Base-by-base conservation (phyloP, 257 asterid genomes). In the Fraxinus anomala region DNA sequence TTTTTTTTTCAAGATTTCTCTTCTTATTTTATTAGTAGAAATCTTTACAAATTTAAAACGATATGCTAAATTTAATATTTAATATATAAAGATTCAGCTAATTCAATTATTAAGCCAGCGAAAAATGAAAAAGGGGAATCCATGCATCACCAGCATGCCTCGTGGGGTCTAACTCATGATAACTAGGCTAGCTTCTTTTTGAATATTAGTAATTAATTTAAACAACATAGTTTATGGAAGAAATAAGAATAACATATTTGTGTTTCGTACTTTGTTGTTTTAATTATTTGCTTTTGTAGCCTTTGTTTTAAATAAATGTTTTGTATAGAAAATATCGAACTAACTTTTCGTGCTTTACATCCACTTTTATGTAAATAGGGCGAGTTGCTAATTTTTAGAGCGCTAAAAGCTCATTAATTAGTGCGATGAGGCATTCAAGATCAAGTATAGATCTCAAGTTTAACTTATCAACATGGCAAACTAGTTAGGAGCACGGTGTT, bases 101-200 rank as follows among this genome's bases (percentile, higher is more conserved):
- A 19, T 36, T 67, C 73, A 76, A 76, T 67, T 26, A 76, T 76
- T 17, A 66, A 65, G 44, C 47, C 66, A 66, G 40, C 72, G 30
- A 26, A 23, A 0, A 49, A 21, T 56, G 72, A 37, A 39, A 39
- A 42, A 59, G 63, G 44, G 47, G n/a, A 70, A 54, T 26, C 73
- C 47, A 78, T 72, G 77, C 73, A 63, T 63, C 69, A 8, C 19
- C 69, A 63, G 6, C 69, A 63, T 9, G 19, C 36, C 69, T 63
- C 69, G 69, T 63, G 36, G 69, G 69, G 69, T 26, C 36, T 63
- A 23, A 26, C 34, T 63, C 36, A 63, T 63, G 17, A 63, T 63
- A 26, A 26, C 3, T 10, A 63, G 31, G 69, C 34, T 11, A 11
- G 8, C 69, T 63, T 63, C 34, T 63, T 63, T 26, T 23, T 6